A percentile compares a stretch with the other conserved stretches of the same genome.
phyloP scores from a whole-genome alignment of 352 stramenopile species.

The Phytophthora macrochlamydospora region DNA sequence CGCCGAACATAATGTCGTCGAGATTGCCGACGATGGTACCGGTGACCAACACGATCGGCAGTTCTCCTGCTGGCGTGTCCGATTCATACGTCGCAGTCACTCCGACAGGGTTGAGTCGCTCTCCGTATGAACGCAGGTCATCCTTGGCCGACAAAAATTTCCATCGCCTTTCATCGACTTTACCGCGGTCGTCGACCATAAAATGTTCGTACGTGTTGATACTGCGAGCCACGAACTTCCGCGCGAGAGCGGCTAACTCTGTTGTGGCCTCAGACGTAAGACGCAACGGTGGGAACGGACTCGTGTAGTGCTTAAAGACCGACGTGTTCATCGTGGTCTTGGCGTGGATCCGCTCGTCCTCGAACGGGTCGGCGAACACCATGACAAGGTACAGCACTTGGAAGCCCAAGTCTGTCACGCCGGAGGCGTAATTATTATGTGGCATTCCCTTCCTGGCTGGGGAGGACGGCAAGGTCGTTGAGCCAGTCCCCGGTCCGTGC shows the following conservation, averaged over 20 bases:
- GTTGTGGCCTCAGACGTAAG: background rate
- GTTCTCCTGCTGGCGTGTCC: slow-evolving; percentile 15
- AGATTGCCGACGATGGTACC: slow-evolving; percentile 36
- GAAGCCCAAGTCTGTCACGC: slow-evolving; percentile 13
- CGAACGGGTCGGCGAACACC: slow-evolving; percentile 27
- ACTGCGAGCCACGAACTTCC: slow-evolving; percentile 32
- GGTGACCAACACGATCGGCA: slow-evolving; percentile 39
- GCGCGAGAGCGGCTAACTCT: slow-evolving; percentile 28
- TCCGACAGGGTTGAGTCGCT: slow-evolving; percentile 10
- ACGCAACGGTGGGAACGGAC: slow-evolving; percentile 40
- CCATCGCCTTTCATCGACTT: slow-evolving; percentile 37
- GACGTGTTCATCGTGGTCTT: slow-evolving; percentile 12
- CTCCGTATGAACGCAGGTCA: slow-evolving; percentile 28
- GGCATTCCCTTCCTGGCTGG: background rate
- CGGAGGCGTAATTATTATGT: slow-evolving; percentile 22
- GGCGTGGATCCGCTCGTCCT: slow-evolving; percentile 1
- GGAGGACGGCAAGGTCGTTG: too few species aligned
- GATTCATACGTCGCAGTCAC: slow-evolving; percentile 4
- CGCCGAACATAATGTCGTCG: slow-evolving; percentile 49
- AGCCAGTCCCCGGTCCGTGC: too few species aligned
- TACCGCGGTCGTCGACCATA: slow-evolving; percentile 28
- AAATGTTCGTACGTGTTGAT: slow-evolving; percentile 40
- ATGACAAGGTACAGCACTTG: slow-evolving; percentile 26
- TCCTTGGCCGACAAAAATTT: slow-evolving; percentile 36
- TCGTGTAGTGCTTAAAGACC: slow-evolving; percentile 28